Evolutionary conservation across 2,329 filamentous ascomycete species (phyloP).

Genomic region (Ceratocystis papillata): DNA sequence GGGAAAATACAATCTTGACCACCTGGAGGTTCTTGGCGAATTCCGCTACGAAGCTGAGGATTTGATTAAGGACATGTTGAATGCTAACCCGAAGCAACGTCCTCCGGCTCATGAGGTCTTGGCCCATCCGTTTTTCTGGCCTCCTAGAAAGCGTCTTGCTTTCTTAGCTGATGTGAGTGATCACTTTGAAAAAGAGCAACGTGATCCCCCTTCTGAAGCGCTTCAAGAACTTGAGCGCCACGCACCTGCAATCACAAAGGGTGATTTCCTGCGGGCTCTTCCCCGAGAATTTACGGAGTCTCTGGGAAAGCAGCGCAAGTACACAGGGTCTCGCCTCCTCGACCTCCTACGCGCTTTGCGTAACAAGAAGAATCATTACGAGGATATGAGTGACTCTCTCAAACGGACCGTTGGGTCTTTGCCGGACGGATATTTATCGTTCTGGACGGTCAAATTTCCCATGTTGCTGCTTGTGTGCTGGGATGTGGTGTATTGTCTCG

Average conservation of each 20-base stretch:
- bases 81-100: slow-evolving; percentile 42
- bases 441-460: slow-evolving; percentile 74
- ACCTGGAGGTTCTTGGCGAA: slow-evolving; percentile 65
- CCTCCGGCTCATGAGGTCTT: slow-evolving; percentile 71
- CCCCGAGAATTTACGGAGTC: slow-evolving; percentile 78
- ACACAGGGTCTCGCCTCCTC: slow-evolving; percentile 70
- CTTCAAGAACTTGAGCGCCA: slow-evolving; percentile 50
- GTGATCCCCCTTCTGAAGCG: slow-evolving; percentile 64
- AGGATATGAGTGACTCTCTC: slow-evolving; percentile 79
- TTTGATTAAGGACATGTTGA: slow-evolving; percentile 70
- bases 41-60: slow-evolving; percentile 80
- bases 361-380: slow-evolving; percentile 97
- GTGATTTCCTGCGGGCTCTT: slow-evolving; percentile 67
- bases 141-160: slow-evolving; percentile 70
- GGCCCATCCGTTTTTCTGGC: slow-evolving; percentile 96
- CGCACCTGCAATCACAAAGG: slow-evolving; percentile 45
- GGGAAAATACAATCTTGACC: slow-evolving; percentile 61
- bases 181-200: slow-evolving; percentile 84
- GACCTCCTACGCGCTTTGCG: slow-evolving; percentile 80
- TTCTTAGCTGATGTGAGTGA: slow-evolving; percentile 97
- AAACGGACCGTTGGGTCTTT: slow-evolving; percentile 58
- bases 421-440: slow-evolving; percentile 70
- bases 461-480: slow-evolving; percentile 69
- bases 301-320: slow-evolving; percentile 88
- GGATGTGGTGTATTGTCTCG: slow-evolving; percentile 57